Base-by-base conservation (phyloP, 2,329 filamentous ascomycete genomes). In the Exophiala bonariae region DNA sequence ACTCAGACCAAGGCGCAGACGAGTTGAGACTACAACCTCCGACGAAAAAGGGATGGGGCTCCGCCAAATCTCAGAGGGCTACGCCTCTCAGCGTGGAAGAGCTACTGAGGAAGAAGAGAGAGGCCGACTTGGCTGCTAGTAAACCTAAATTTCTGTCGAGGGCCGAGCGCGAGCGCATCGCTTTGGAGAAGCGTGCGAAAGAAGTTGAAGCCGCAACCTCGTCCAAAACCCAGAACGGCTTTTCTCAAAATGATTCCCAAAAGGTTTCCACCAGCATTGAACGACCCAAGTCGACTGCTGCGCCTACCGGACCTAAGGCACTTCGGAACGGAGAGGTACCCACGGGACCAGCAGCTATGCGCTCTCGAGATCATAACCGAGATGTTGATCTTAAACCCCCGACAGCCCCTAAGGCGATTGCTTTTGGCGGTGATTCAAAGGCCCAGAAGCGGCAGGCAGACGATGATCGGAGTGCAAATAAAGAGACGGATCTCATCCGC, bases 121-220 rank as follows among this genome's bases (percentile, higher is more conserved):
- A 88, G 52, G 86, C 87, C 20, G 89, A 93, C 68, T 87, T 86
- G 28, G 89, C 86, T 13, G 86, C 89, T 8, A 80, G 88, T 45
- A 96, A 93, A 76, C 90, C 90, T 4, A 91, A 89, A 66, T 95
- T 95, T 64, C 73, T 96, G 17, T 86, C 87, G 3, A 93, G 87
- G 72, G 85, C 86, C 23, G 81, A 95, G 66, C 81, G 91, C 45
- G 89, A 95, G 65, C 81, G 83, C 50, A 69, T 95, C 19, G 89
- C 89, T 22, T 75, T 89, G 13, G 87, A 95, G 63, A 89, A 89
- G 67, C 78, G 85, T 39, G 77, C 78, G 30, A 87, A 89, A 56
- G 86, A 92, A 61, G 79, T 82, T 2, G 81, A 86, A 51, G 81
- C 83, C 37, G 33, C 41, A 2, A 41, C 30, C 3, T 28, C 39